phyloP scores from a whole-genome alignment of 108 stramenopile genomes.

The Schizochytrium sp. region DNA sequence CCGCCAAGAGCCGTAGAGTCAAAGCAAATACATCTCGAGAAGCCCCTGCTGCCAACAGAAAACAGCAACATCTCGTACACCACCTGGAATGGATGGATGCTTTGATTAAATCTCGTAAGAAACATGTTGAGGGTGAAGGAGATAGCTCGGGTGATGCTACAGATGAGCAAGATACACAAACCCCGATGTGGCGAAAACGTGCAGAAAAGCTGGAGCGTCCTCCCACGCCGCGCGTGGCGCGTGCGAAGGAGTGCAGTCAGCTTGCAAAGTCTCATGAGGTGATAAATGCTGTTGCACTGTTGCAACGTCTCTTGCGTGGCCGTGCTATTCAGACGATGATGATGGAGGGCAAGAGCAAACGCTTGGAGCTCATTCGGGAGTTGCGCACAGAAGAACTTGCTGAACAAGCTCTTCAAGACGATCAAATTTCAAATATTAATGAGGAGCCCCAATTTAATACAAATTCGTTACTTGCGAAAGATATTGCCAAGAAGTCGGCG shows the following conservation, averaged over 20 bases:
- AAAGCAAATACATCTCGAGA: neutral
- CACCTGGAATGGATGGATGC: slow-evolving; percentile 57
- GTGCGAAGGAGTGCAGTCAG: neutral
- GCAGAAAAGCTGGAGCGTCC: slow-evolving; percentile 64
- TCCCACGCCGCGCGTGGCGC: slow-evolving; percentile 63
- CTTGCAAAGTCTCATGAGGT: neutral
- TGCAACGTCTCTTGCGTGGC: slow-evolving; percentile 73
- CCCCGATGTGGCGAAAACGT: slow-evolving; percentile 61
- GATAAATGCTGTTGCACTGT: slow-evolving; percentile 59
- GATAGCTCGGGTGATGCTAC: neutral
- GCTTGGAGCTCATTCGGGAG: slow-evolving; percentile 72
- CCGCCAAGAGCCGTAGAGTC: slow-evolving; percentile 3
- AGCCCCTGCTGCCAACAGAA: neutral
- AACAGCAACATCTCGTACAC: neutral
- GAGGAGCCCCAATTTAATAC: too few relatives aligned
- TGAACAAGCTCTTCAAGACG: slow-evolving; percentile 20
- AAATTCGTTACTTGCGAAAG: too few relatives aligned
- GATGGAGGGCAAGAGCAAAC: slow-evolving; percentile 71
- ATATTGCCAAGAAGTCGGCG: neutral
- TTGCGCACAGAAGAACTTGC: slow-evolving; percentile 68
- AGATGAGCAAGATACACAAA: neutral
- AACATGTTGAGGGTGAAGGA: neutral
- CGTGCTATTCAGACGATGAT: slow-evolving; percentile 74
- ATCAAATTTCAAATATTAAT: too few relatives aligned
- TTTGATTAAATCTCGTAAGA: neutral